phyloP scores from a whole-genome alignment of 306 rosid species.

The Datisca glomerata region DNA sequence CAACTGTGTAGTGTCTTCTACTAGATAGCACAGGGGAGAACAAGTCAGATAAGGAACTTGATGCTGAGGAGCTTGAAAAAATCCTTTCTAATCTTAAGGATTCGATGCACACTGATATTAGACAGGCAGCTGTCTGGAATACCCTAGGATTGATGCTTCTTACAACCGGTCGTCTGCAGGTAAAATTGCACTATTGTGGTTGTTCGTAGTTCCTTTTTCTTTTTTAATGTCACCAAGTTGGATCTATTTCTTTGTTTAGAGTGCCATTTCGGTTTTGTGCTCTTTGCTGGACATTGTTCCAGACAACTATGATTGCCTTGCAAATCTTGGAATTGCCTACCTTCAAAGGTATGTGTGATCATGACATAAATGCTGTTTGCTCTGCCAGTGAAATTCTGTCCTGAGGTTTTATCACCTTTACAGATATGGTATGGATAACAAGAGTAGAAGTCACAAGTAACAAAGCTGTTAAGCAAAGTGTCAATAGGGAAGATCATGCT shows the following conservation, averaged over 20 bases:
- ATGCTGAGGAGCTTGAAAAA: constrained; percentile 68
- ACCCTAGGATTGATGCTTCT: constrained; percentile 79
- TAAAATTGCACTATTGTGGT: constrained; percentile 13
- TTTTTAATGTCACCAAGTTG: constrained; percentile 16
- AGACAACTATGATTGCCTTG: constrained; percentile 80
- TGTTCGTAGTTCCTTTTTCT: constrained; percentile 9
- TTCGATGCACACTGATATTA: constrained; percentile 62
- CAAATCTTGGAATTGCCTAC: constrained; percentile 88
- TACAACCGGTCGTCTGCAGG: constrained; percentile 80
- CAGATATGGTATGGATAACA: neutral
- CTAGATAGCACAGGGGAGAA: constrained; percentile 66
- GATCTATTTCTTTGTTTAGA: constrained; percentile 29
- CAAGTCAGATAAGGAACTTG: constrained; percentile 72
- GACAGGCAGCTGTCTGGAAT: constrained; percentile 93
- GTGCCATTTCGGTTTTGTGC: constrained; percentile 75
- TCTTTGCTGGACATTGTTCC: constrained; percentile 61
- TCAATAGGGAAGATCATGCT: too few relatives aligned
- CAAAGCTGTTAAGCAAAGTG: too few relatives aligned
- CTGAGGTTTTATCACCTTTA: constrained; percentile 1
- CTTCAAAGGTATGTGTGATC: constrained; percentile 56
- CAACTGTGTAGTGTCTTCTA: constrained; percentile 59
- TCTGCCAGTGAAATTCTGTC: neutral
- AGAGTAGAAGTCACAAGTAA: neutral
- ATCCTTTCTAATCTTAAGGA: constrained; percentile 63
- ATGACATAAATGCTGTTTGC: neutral